Evolutionary conservation across 192 early-diverging fungal species (phyloP), one percentile per base, ranked within the genome.

Genomic region (Glomus cerebriforme): DNA sequence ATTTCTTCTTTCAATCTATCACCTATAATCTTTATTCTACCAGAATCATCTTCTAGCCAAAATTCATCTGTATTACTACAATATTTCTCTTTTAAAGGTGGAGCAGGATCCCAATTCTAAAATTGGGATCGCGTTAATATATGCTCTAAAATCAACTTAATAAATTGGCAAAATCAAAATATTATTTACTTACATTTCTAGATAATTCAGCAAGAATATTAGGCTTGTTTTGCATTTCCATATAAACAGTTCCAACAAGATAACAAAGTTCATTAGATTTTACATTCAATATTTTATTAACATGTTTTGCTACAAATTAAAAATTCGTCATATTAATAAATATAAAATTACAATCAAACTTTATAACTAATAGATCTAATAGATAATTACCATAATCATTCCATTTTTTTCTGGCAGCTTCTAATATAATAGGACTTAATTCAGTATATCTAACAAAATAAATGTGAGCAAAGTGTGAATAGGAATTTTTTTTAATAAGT

Each of bases 11-110:
- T 80, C 19, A 98, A 43, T 34, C 84, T 76, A 2, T 79, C 54
- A 15, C 96, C 96, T 22, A 85, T 85, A 22, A 99, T 83, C 39
- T 87, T 87, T 19, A 99, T 87, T 34, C 97, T 87, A 15, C 96
- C 97, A 5, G 95, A 97, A 78, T 98, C 96, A 83, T 99, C 97
- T 81, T 99, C 97, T 62, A 98, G 79, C 29, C 88, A 84, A 26
- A 93, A 81, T 22, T 79, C 82, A 75, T 95, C 93, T 0, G 82
- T 81, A 1, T 89, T 92, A 22, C 84, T 87, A 8, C 83, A 83
- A 84, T 96, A 98, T 78, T 90, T 93, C 70, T 78, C 79, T n/a
- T 88, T 82, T 58, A 89, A 85, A 10, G 88, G 84, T 10, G 93
- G 89, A 4, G 89, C 86, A 0, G 88, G 78, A 10, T 93, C 86